Percentiles rank a stretch among this genome's conserved stretches.
Conservation (phyloP, 345 rosid genomes). For the Sisymbrium altissimum region DNA sequence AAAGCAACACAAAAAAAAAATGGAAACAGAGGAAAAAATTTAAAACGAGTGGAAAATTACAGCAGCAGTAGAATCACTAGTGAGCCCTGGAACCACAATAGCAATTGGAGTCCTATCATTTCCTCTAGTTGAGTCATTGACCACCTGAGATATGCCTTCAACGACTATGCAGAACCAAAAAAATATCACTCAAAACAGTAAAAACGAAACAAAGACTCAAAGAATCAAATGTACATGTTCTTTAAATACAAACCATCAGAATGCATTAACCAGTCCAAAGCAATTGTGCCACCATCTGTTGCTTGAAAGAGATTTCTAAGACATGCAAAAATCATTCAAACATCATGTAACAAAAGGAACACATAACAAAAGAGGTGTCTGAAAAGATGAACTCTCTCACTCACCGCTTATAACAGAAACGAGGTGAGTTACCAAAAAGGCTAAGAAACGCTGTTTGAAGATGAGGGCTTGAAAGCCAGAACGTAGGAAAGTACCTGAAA, state of each 20-base stretch:
- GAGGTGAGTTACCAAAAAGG: constrained; percentile 68
- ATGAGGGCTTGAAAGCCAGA: constrained; percentile 94
- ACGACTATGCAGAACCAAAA: constrained; percentile 13
- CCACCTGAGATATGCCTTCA: constrained; percentile 31
- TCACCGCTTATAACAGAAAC: constrained; percentile 66
- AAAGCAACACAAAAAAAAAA: neutral
- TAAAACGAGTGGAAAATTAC: constrained; percentile 36
- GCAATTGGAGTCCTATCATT: constrained; percentile 59
- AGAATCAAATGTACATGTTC: neutral
- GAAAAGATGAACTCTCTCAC: constrained; percentile 32
- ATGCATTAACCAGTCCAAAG: constrained; percentile 78
- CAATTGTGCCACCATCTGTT: constrained; percentile 91
- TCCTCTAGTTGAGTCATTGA: constrained; percentile 12
- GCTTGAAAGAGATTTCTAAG: constrained; percentile 63
- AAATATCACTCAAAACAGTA: neutral
- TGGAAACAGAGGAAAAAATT: neutral
- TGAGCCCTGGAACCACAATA: constrained; percentile 68
- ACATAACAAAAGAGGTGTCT: neutral
- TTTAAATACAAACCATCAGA: constrained; percentile 50
- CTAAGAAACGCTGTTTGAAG: constrained; percentile 61
- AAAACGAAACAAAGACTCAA: neutral
- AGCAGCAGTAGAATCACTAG: constrained; percentile 67
- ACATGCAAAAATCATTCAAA: neutral
- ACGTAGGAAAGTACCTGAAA: constrained; percentile 72
- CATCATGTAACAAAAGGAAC: neutral